Percentiles rank a stretch among this genome's conserved stretches.
Conservation (phyloP, 2,329 filamentous ascomycete genomes). For the Trichoderma sp. region DNA sequence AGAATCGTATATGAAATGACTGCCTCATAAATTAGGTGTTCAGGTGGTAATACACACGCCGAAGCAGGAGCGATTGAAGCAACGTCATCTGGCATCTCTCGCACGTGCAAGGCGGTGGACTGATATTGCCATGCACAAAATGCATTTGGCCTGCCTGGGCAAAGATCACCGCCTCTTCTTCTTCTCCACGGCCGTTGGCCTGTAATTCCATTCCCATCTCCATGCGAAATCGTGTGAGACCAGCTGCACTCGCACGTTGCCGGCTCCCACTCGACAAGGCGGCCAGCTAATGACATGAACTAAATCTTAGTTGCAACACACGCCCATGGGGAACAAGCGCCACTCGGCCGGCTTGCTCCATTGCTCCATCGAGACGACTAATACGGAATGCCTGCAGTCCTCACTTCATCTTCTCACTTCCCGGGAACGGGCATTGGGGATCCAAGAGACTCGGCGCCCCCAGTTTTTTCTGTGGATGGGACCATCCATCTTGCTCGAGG, state of each 20-base stretch:
- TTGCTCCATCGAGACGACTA: background rate
- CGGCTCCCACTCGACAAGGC: background rate
- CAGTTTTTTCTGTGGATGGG: constrained; percentile 12
- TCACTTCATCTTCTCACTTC: background rate
- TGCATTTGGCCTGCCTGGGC: background rate
- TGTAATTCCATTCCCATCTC: background rate
- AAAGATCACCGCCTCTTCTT: background rate
- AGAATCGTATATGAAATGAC: background rate
- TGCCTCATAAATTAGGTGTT: background rate
- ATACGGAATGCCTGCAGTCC: background rate
- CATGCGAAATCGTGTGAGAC: background rate
- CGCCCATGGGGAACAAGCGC: background rate
- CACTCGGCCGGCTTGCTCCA: constrained; percentile 5
- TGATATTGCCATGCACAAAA: background rate
- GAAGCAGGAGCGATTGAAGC: background rate
- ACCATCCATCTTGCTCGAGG: constrained; percentile 6
- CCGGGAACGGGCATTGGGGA: constrained; percentile 16
- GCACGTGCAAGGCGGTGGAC: constrained; percentile 20
- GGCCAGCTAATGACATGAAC: background rate
- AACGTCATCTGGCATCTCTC: background rate
- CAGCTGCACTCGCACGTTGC: background rate
- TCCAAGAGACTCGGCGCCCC: background rate
- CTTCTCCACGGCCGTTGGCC: constrained; percentile 2
- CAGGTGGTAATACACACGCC: background rate
- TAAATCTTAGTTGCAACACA: background rate